Evolutionary conservation across 2,329 filamentous ascomycete species (phyloP), one percentile per base, ranked within the genome.

Genomic region (Camptophora hylomeconis): DNA sequence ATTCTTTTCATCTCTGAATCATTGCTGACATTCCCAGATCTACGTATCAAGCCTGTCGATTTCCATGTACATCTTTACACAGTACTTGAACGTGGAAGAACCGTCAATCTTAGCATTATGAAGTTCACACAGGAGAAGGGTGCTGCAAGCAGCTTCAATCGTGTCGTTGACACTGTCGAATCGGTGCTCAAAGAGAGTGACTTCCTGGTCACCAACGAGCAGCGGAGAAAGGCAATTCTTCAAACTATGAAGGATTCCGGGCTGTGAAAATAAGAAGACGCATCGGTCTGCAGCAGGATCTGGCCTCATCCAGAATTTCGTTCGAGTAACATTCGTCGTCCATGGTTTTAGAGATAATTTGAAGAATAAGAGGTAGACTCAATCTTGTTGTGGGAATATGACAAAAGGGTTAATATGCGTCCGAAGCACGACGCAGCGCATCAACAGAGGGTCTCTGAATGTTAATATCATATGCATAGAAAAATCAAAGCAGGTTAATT

Each of bases 81-180:
- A 2, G 78, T 92, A 20, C 78, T 92, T 37, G 81, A 93, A 57
- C 80, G 89, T 47, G 81, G 81, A 26, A 76, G 72, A 45, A 75
- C 73, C 39, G 75, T 72, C 24, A 76, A 76, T 25, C 67, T 94
- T 30, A 80, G 78, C 51, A 74, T 94, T 40, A 73, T 81, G 17
- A 77, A 82, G 19, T 82, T 94, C 51, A 87, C 80, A 2, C 86
- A 94, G 48, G 83, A 89, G 48, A 76, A 76, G 33, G 89, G 87
- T n/a, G 86, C 87, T 2, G 84, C 82, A 20, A 89, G 79, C 45
- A 89, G 80, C 43, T 92, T 95, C 58, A 70, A 82, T 50, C 75
- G 73, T 47, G 80, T 93, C 7, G 70, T 92, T 15, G 78, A 84
- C 35, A 78, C 79, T 3, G 64, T 94, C 44, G 68, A 76, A 40